Evolutionary conservation across 352 stramenopile species (phyloP), one percentile per base, ranked within the genome.

Genomic region (Globisporangium sylvaticum): DNA sequence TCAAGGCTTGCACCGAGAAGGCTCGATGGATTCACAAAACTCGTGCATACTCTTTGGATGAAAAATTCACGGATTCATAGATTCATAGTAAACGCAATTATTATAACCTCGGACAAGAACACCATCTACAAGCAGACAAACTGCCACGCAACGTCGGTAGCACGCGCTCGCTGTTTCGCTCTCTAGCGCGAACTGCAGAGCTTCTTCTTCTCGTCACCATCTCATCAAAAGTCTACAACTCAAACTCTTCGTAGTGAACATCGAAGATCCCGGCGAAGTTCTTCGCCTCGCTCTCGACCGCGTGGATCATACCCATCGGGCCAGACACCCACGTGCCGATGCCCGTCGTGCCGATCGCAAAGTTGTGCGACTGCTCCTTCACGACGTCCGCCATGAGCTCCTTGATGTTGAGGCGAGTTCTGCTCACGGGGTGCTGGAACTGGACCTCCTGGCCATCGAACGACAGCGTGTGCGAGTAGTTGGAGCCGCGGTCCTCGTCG

Each of bases 201-300:
- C 42, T 22, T 50, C n/a, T 18, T 22, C 42, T n/a, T 50, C 42
- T 20, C n/a, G n/a, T n/a, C n/a, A n/a, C n/a, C n/a, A n/a, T n/a
- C 5, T 50, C 42, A 50, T 50, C 44, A 46, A 74, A 63, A 63
- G 31, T 70, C 75, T 95, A 95, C 84, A 95, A 90, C 67, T 95
- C 84, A 80, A 95, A 95, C 73, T 92, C 81, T 68, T 95, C 87
- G 73, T 83, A 94, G 76, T 95, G 87, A 42, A 95, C 86, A 77
- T 95, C 87, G 65, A 93, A 95, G 72, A 93, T 93, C 63, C 87
- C 86, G 20, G 86, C 86, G 63, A 90, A 95, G 55, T 79, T 88
- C 59, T 78, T 77, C 24, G 84, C 80, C 67, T 94, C 84, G 4
- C 74, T 80, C 70, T 95, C 83, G 20, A 93, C 82, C 14, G 78